A percentile compares a stretch with the other conserved stretches of the same genome.
Evolutionary conservation across 345 rosid genomes (phyloP).

Genomic region (Atalantia buxifolia): DNA sequence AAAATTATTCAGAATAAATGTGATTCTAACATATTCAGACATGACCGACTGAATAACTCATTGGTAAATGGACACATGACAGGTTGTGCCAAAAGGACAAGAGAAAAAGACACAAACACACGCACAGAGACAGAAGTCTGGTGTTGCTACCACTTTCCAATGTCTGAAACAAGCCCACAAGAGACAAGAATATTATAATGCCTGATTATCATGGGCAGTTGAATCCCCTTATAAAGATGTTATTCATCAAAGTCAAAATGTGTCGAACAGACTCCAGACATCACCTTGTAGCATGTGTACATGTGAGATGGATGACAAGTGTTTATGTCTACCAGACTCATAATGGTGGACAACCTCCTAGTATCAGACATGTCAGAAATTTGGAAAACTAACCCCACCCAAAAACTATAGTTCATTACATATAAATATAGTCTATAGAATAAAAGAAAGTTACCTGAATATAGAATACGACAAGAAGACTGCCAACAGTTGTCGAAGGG

Average conservation of each 20-base stretch:
- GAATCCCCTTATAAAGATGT: not conserved
- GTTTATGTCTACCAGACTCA: not conserved
- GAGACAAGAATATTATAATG: not conserved
- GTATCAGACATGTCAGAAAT: too few species aligned
- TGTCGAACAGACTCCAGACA: too few species aligned
- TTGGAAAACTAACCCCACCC: too few species aligned
- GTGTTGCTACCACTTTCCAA: not conserved
- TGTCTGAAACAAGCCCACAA: not conserved
- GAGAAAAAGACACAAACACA: not conserved
- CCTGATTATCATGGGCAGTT: not conserved
- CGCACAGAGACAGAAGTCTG: not conserved
- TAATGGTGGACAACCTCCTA: not conserved
- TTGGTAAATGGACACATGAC: not conserved
- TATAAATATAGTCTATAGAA: not conserved
- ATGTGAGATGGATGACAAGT: not conserved
- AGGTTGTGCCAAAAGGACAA: not conserved
- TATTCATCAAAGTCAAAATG: not conserved
- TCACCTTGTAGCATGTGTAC: not conserved
- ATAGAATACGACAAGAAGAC: constrained; percentile 81
- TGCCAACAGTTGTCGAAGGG: constrained; percentile 71
- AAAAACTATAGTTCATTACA: not conserved
- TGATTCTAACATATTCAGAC: not conserved
- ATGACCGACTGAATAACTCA: not conserved
- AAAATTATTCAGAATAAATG: not conserved
- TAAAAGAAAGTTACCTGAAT: constrained; percentile 62